Percentiles rank a stretch among this genome's conserved stretches.
phyloP scores from a whole-genome alignment of 2,329 filamentous ascomycete genomes.

The Trematosphaeria pertusa region DNA sequence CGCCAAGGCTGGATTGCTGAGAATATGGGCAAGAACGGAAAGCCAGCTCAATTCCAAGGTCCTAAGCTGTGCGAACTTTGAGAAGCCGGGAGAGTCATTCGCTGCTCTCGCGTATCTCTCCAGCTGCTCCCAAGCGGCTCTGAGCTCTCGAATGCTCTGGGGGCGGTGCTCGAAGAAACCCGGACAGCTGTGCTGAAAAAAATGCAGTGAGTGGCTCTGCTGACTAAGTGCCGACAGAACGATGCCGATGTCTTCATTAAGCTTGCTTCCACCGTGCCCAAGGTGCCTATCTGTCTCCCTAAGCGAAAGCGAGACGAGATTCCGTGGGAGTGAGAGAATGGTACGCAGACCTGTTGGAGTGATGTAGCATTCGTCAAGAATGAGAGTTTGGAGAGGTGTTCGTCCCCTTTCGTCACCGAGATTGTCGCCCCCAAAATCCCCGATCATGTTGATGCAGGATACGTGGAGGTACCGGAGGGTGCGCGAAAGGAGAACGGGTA shows the following conservation, averaged over 20 bases:
- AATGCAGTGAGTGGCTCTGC: not conserved
- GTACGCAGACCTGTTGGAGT: not conserved
- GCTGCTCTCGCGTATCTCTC: not conserved
- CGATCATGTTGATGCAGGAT: slow-evolving; percentile 1
- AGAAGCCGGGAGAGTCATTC: not conserved
- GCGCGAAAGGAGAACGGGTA: slow-evolving; percentile 1
- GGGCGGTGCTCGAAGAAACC: not conserved
- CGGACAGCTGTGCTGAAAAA: not conserved
- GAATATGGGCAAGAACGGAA: not conserved
- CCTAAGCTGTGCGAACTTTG: not conserved
- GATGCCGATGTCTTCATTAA: not conserved
- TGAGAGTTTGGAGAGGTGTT: slow-evolving; percentile 9
- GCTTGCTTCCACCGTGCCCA: not conserved
- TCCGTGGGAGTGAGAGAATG: slow-evolving; percentile 6
- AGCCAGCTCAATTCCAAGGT: not conserved
- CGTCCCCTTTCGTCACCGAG: not conserved
- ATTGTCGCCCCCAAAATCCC: not conserved
- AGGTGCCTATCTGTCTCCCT: not conserved
- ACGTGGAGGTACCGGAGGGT: slow-evolving; percentile 1
- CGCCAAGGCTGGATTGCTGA: not conserved
- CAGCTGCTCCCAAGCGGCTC: not conserved
- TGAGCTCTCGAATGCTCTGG: not conserved
- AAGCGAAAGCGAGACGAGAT: slow-evolving; percentile 2
- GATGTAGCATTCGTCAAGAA: slow-evolving; percentile 5
- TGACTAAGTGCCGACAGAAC: not conserved